Conservation (phyloP, 2,329 filamentous ascomycete species). For the Aspergillus texensis region DNA sequence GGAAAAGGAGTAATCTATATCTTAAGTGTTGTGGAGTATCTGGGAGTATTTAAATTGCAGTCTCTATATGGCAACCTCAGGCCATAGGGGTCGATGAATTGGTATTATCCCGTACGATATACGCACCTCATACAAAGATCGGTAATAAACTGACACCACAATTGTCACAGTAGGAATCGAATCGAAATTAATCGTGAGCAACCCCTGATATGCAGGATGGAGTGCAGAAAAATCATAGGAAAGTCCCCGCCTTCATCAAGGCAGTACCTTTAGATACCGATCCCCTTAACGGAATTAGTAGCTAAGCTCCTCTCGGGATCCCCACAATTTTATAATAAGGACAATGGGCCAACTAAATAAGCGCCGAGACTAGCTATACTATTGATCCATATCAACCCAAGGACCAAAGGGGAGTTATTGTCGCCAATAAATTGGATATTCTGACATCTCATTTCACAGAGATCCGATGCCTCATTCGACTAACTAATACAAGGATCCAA, state of each 20-base stretch:
- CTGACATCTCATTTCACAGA: not conserved
- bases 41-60: not conserved
- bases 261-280: not conserved
- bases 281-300: not conserved
- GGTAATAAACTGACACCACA: not conserved
- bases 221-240: not conserved
- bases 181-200: not conserved
- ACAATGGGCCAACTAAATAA: not conserved
- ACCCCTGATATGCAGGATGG: not conserved
- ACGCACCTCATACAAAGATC: not conserved
- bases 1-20: not conserved
- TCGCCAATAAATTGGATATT: not conserved
- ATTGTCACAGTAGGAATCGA: not conserved
- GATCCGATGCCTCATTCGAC: not conserved
- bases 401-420: not conserved
- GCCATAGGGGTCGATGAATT: not conserved
- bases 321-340: not conserved
- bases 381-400: not conserved
- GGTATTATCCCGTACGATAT: no score
- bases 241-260: not conserved
- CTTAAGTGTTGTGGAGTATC: not conserved
- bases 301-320: not conserved
- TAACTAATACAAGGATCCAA: not conserved
- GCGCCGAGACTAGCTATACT: not conserved
- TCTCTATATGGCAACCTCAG: not conserved